Percentiles rank a stretch among this genome's conserved stretches.
phyloP scores from a whole-genome alignment of 1,284 basidiomycete genomes.

The Ceratobasidium sp. region DNA sequence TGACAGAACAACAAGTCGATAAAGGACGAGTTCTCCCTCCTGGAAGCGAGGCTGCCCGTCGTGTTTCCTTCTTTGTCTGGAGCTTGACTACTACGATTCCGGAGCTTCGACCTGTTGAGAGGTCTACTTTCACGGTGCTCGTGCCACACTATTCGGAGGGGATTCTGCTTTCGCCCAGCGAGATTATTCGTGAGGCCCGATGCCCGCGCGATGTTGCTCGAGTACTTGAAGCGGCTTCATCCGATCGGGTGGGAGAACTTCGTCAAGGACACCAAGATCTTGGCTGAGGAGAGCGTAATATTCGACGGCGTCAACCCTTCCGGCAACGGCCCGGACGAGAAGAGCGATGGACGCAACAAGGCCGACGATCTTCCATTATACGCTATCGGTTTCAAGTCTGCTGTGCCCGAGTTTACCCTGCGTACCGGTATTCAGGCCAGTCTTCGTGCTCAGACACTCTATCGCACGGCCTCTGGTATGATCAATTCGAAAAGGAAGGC shows the following conservation, averaged over 20 bases:
- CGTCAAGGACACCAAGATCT: slow-evolving; percentile 99
- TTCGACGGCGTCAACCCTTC: slow-evolving; percentile 86
- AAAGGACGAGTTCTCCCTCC: slow-evolving; percentile 90
- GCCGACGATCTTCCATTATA: slow-evolving; percentile 98
- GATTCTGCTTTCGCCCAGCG: slow-evolving; percentile 92
- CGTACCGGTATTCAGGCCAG: slow-evolving; percentile 99
- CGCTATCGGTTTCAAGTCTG: slow-evolving; percentile 99
- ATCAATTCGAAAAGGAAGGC: slow-evolving; percentile 97
- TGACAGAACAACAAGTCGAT: slow-evolving; percentile 86
- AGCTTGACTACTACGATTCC: slow-evolving; percentile 92
- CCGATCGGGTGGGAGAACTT: slow-evolving; percentile 99
- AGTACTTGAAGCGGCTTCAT: slow-evolving; percentile 98
- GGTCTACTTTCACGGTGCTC: slow-evolving; percentile 97
- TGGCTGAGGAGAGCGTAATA: slow-evolving; percentile 94
- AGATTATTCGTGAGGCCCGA: slow-evolving; percentile 98
- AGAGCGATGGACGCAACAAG: slow-evolving; percentile 77
- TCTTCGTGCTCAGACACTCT: slow-evolving; percentile 96
- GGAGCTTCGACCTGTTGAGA: slow-evolving; percentile 91
- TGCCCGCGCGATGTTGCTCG: slow-evolving; percentile 92
- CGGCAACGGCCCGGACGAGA: slow-evolving; percentile 80
- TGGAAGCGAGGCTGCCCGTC: slow-evolving; percentile 92
- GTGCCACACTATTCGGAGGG: slow-evolving; percentile 98
- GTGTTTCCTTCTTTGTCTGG: slow-evolving; percentile 97
- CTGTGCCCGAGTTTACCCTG: slow-evolving; percentile 97
- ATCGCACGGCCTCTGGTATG: slow-evolving; percentile 99